Percentiles rank a stretch among this genome's conserved stretches.
phyloP scores from a whole-genome alignment of 2,329 filamentous ascomycete species.

The Sclerotiophoma versabilis region DNA sequence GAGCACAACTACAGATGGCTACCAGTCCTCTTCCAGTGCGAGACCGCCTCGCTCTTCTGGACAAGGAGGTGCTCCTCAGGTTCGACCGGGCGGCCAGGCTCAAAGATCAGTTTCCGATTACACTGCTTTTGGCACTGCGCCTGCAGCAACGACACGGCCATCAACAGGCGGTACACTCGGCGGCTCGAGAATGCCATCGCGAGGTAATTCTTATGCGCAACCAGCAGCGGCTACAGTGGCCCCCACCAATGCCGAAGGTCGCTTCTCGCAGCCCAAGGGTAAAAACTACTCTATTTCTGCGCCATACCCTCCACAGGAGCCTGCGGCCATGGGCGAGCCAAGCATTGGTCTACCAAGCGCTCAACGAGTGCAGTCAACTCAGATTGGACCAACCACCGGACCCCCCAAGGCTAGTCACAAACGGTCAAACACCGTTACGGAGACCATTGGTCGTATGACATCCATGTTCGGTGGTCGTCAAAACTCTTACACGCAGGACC shows the following conservation, averaged over 20 bases:
- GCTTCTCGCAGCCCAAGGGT: conserved; percentile 78
- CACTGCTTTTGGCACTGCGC: conserved; percentile 50
- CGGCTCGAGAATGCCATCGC: conserved; percentile 69
- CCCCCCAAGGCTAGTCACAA: conserved; percentile 61
- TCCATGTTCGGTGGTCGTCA: conserved; percentile 75
- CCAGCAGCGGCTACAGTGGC: conserved; percentile 87
- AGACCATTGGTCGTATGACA: conserved; percentile 81
- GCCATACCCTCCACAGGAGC: conserved; percentile 64
- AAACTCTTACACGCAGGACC: conserved; percentile 40
- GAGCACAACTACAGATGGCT: conserved; percentile 42
- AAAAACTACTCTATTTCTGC: conserved; percentile 76
- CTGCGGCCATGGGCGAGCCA: conserved; percentile 42
- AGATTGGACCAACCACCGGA: conserved; percentile 38
- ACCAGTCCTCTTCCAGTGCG: conserved; percentile 38
- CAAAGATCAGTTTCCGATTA: conserved; percentile 62
- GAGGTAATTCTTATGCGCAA: conserved; percentile 81
- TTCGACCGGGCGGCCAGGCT: conserved; percentile 51
- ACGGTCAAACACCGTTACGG: conserved; percentile 70
- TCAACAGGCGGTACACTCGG: conserved; percentile 81
- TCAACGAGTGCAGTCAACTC: conserved; percentile 61
- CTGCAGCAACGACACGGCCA: conserved; percentile 64
- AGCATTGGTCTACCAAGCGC: conserved; percentile 68
- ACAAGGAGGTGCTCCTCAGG: conserved; percentile 33
- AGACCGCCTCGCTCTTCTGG: conserved; percentile 32
- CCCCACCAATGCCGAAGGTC: conserved; percentile 86